These are phyloP conservation scores for Xylaria acuta DNA, from an alignment of 495 filamentous ascomycete genomes.

Conservation along the genomic window DNA sequence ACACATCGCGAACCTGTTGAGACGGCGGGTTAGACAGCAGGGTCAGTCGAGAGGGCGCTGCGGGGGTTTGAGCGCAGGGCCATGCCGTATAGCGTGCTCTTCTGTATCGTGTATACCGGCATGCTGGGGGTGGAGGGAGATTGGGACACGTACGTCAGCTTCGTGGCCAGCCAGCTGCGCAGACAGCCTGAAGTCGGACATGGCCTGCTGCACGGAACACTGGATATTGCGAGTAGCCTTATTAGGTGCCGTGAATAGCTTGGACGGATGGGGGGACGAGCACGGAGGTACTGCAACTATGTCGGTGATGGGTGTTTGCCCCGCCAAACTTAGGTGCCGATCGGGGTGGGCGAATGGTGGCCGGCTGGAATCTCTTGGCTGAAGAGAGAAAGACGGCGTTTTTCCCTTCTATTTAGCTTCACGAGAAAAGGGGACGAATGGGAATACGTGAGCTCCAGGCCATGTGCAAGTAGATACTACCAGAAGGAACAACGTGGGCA, in stretches of 20 bases:
- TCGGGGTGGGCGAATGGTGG: not conserved
- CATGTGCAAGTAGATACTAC: not conserved
- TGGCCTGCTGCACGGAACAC: conserved; percentile 30
- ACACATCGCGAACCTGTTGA: conserved; percentile 82
- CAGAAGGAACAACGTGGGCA: not conserved
- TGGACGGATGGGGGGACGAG: not conserved
- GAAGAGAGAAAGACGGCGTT: not conserved
- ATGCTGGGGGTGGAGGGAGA: not conserved
- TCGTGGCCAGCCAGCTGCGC: conserved; percentile 80
- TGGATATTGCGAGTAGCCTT: not conserved
- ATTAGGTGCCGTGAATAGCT: conserved; percentile 1
- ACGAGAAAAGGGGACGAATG: not conserved
- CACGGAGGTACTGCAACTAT: not conserved
- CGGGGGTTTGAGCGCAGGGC: not conserved
- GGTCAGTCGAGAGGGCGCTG: conserved; percentile 20
- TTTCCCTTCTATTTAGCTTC: not conserved
- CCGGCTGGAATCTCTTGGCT: not conserved
- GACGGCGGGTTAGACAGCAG: conserved; percentile 28
- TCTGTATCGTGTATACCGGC: not conserved
- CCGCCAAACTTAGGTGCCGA: conserved; percentile 15
- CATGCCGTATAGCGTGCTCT: not conserved
- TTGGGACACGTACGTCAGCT: conserved; percentile 72
- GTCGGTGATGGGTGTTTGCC: conserved; percentile 3
- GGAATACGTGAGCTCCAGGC: not conserved
- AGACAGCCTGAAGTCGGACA: conserved; percentile 77